A percentile compares a stretch with the other conserved stretches of the same genome.
phyloP scores from a whole-genome alignment of 1,284 basidiomycete genomes.

The Hypsizygus ulmarius region DNA sequence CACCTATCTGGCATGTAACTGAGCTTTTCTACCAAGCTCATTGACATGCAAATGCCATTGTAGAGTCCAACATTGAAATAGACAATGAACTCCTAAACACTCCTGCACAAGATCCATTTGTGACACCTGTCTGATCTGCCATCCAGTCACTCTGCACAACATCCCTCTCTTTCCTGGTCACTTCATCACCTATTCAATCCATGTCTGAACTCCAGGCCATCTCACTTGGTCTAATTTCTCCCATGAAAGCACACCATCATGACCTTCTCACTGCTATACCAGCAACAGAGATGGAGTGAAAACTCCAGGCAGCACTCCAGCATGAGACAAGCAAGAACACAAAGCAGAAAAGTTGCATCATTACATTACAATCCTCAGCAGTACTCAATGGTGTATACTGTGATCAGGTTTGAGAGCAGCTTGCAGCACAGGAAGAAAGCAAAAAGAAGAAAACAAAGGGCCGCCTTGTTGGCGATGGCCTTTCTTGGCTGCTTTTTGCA shows the following conservation, averaged over 20 bases:
- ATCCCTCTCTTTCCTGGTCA: background rate
- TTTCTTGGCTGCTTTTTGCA: background rate
- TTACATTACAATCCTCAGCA: background rate
- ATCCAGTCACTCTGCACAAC: background rate
- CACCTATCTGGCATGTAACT: slow-evolving; percentile 5
- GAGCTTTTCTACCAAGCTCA: background rate
- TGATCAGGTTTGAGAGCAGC: background rate
- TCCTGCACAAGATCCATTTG: background rate
- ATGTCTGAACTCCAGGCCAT: background rate
- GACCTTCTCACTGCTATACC: background rate
- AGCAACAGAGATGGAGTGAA: background rate
- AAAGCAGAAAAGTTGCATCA: background rate
- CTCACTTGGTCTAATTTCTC: background rate
- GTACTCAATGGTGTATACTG: slow-evolving; percentile 5
- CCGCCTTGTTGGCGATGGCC: background rate
- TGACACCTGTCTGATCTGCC: background rate
- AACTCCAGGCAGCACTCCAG: background rate
- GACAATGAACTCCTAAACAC: background rate
- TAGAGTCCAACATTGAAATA: background rate
- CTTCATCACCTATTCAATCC: slow-evolving; percentile 5
- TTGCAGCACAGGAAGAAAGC: background rate
- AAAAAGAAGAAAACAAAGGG: slow-evolving; percentile 1
- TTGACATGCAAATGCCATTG: too few relatives aligned
- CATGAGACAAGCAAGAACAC: background rate
- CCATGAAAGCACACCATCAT: background rate